Percentiles rank a stretch among this genome's conserved stretches.
Conservation (phyloP, 1,139 yeast species). For the Sugiyamaella sp. region DNA sequence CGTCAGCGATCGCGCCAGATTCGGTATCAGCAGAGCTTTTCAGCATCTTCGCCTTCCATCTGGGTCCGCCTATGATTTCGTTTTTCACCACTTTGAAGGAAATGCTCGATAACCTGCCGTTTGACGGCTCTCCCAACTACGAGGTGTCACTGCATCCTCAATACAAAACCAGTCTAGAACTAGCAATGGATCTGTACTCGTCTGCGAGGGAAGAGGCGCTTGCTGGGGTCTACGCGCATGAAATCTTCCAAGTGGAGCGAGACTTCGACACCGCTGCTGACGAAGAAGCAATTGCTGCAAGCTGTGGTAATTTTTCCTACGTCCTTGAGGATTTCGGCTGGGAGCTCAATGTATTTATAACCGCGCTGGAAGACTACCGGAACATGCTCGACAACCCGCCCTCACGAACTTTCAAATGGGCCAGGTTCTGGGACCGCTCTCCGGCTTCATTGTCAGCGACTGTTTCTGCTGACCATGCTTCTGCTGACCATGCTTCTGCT, state of each 20-base stretch:
- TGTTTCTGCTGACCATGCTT: neutral
- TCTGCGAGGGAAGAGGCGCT: conserved; percentile 61
- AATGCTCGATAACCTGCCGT: conserved; percentile 63
- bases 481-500: neutral
- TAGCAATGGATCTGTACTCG: conserved; percentile 59
- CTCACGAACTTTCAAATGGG: conserved; percentile 22
- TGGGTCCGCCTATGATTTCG: conserved; percentile 75
- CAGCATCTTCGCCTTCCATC: conserved; percentile 62
- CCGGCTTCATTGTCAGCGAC: no score
- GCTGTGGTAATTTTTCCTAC: conserved; percentile 79
- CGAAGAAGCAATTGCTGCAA: conserved; percentile 81
- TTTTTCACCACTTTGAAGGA: conserved; percentile 59
- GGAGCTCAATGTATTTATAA: conserved; percentile 56
- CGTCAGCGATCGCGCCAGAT: neutral
- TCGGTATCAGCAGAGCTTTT: conserved; percentile 51
- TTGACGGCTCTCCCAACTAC: conserved; percentile 46
- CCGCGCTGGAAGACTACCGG: conserved; percentile 51
- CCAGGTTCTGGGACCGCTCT: conserved; percentile 15
- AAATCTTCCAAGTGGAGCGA: conserved; percentile 46
- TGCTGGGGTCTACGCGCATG: conserved; percentile 60
- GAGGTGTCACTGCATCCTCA: conserved; percentile 47
- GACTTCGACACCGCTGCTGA: conserved; percentile 53
- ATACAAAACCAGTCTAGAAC: conserved; percentile 52
- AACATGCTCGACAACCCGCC: conserved; percentile 32
- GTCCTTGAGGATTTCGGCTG: conserved; percentile 64